Percentiles rank a stretch among this genome's conserved stretches.
These are phyloP conservation scores for Ceratocystis cacaofunesta DNA, from an alignment of 2,329 filamentous ascomycete genomes.

Conservation along the genomic window DNA sequence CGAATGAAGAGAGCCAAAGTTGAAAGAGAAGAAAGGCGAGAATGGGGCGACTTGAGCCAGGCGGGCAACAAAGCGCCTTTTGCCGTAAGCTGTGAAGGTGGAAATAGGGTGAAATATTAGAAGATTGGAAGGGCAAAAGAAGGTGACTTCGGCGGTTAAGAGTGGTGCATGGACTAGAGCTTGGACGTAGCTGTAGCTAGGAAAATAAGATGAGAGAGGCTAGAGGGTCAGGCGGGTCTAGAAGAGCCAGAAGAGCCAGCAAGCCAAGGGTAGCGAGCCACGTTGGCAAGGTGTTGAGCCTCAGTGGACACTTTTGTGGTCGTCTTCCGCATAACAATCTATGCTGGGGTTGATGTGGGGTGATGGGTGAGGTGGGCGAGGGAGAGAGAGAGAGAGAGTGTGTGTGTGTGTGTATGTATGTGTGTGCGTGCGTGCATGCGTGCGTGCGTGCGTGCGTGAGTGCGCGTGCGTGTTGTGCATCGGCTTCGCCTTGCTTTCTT, in stretches of 20 bases:
- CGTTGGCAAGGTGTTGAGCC: background rate
- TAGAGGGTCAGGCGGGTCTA: background rate
- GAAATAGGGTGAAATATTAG: too few species aligned
- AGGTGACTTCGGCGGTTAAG: background rate
- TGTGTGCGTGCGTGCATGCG: background rate
- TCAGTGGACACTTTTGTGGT: background rate
- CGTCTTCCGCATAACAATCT: too few species aligned
- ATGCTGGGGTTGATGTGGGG: background rate
- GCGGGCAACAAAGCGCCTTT: background rate
- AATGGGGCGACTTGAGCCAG: background rate
- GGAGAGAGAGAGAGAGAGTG: background rate
- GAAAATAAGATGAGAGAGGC: background rate
- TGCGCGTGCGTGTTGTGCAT: background rate
- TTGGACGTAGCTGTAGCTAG: slow-evolving; percentile 1
- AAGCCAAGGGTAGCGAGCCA: background rate
- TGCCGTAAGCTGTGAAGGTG: background rate
- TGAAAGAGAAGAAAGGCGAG: background rate
- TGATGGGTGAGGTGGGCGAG: background rate
- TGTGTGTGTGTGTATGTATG: background rate
- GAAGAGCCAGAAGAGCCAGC: background rate
- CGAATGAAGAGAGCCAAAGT: background rate
- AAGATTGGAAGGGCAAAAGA: background rate
- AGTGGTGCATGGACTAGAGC: background rate
- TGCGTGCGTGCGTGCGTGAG: background rate
- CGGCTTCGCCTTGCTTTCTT: background rate